phyloP scores from a whole-genome alignment of 345 rosid genomes.

The Salix suchowensis region DNA sequence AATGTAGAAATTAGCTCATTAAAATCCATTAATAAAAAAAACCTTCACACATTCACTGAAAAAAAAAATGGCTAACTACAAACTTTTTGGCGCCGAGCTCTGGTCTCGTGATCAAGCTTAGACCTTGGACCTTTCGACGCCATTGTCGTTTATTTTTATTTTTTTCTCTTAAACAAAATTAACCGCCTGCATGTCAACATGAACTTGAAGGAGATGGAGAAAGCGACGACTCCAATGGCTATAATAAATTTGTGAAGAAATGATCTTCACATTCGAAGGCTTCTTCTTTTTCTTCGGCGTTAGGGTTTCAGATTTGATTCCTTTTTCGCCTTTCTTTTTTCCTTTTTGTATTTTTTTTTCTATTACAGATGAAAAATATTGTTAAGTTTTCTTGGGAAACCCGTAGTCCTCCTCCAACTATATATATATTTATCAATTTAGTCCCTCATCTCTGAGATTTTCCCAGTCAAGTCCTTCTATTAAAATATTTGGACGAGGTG shows the following conservation, averaged over 20 bases:
- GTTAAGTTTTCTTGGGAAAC: background rate
- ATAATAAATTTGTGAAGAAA: background rate
- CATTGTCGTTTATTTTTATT: constrained; percentile 22
- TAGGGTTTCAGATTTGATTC: background rate
- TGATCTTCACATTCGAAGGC: background rate
- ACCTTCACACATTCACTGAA: background rate
- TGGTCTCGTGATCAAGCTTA: constrained; percentile 74
- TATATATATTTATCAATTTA: background rate
- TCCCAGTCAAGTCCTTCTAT: background rate
- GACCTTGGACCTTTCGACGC: constrained; percentile 64
- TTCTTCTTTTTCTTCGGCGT: background rate
- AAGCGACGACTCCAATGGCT: background rate
- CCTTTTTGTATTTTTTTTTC: background rate
- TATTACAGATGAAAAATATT: background rate
- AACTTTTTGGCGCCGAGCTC: constrained; percentile 91
- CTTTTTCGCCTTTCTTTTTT: background rate
- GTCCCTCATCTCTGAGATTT: background rate
- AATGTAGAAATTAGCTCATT: background rate
- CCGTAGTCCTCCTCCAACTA: background rate
- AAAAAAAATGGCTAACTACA: background rate
- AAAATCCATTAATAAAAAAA: background rate
- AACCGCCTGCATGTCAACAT: background rate
- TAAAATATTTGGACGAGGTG: background rate
- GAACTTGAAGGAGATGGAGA: background rate
- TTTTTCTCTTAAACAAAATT: background rate